Base-by-base conservation (phyloP, 495 filamentous ascomycete genomes). In the Aspergillus leporis region DNA sequence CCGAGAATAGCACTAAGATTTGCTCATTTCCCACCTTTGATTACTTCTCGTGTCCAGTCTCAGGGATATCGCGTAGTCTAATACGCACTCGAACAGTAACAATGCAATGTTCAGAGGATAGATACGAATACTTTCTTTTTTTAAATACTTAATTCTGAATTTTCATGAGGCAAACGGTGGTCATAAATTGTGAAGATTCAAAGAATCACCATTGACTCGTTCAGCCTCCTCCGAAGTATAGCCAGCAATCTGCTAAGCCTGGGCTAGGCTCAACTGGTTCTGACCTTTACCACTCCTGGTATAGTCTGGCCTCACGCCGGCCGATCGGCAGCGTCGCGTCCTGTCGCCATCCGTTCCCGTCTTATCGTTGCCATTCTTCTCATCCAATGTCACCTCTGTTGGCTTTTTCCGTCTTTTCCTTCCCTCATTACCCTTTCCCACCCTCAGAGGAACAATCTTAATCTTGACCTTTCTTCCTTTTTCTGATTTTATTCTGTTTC, bases 341-440 rank as follows among this genome's bases (percentile, higher is more conserved):
- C 58, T 60, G 62, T 64, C 59, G 59, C 62, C 62, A 65, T 61
- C 64, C 58, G 52, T 55, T 63, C 46, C 60, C 61, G 61, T 58
- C 64, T 66, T 63, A 66, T 66, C 64, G 54, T 49, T 38, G 23
- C 30, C 43, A 30, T 9, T 45, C 21, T 21, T 7, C n/a, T 12
- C 14, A 2, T 45, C 41, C 4, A 45, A 45, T 45, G 41, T 19
- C n/a, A 28, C 25, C 41, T 45, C 41, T 45, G 18, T 55, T 53
- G 31, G 46, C 46, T 61, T 53, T 59, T 32, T 22, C 36, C 38
- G 40, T 56, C 23, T 51, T 47, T 34, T 38, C 47, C 28, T 48
- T 40, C 30, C 36, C 32, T 47, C 41, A 56, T 32, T 41, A 13
- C 22, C 50, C 32, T 41, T 34, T 43, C 54, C 50, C 25, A 41